These are phyloP conservation scores for Rutstroemia sp. DNA, from an alignment of 2,329 filamentous ascomycete genomes.

Conservation along the genomic window DNA sequence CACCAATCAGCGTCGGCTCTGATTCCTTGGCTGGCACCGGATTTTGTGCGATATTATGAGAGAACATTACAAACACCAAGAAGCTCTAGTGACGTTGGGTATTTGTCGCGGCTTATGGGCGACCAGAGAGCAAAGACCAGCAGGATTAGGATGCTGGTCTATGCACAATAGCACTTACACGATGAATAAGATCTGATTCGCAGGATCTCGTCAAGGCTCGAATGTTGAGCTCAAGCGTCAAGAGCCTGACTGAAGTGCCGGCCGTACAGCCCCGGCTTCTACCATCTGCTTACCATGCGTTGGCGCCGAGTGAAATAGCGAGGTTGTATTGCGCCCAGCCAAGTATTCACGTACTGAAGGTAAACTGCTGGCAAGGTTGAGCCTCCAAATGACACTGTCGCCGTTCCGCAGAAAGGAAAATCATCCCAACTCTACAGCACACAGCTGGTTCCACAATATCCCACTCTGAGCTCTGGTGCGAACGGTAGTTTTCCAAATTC, in stretches of 20 bases:
- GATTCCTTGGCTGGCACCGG: too few species aligned
- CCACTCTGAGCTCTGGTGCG: background rate
- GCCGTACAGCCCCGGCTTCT: background rate
- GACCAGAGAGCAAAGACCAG: background rate
- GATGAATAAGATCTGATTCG: background rate
- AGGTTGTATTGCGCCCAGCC: too few species aligned
- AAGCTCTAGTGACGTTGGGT: slow-evolving; percentile 2
- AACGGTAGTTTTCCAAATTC: slow-evolving; percentile 1
- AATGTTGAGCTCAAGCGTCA: background rate
- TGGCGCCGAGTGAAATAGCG: too few species aligned
- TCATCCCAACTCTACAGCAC: background rate
- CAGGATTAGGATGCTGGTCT: background rate
- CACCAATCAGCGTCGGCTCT: background rate
- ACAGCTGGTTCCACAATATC: background rate
- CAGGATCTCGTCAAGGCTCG: background rate
- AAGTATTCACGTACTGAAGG: background rate
- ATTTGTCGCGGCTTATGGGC: background rate
- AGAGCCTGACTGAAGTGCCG: background rate
- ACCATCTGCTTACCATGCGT: background rate
- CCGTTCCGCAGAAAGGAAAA: background rate
- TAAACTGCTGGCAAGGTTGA: background rate
- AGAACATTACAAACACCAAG: background rate
- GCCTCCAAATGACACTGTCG: too few species aligned
- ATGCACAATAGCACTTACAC: background rate
- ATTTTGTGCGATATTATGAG: background rate